These are phyloP conservation scores for Aspergillus sp. DNA, from an alignment of 2,329 filamentous ascomycete species.

Conservation along the genomic window DNA sequence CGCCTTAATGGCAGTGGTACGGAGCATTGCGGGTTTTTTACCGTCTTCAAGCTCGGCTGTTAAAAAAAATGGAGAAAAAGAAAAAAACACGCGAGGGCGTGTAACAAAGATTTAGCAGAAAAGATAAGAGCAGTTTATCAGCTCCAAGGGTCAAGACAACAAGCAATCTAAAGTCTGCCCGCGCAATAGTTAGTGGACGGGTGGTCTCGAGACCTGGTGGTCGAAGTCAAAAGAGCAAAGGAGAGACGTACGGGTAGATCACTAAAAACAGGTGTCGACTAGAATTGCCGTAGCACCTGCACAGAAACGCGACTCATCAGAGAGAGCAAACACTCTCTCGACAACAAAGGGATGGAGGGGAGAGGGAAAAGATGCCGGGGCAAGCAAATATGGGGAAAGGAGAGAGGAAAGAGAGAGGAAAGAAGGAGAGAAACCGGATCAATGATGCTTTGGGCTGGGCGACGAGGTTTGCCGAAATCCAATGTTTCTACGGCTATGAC, in stretches of 20 bases:
- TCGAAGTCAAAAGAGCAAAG: not conserved
- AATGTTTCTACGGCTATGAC: conserved; percentile 20
- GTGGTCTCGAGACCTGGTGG: too few relatives aligned
- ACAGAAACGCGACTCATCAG: conserved; percentile 34
- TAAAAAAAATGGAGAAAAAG: conserved; percentile 3
- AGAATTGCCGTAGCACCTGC: conserved; percentile 37
- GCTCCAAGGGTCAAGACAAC: too few relatives aligned
- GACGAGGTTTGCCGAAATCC: conserved; percentile 11
- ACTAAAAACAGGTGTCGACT: conserved; percentile 34
- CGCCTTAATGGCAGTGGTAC: conserved; percentile 36
- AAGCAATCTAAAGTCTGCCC: too few relatives aligned
- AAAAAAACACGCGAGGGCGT: conserved; percentile 2
- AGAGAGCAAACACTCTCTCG: conserved; percentile 30
- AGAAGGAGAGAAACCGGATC: conserved; percentile 1
- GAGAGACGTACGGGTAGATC: conserved; percentile 1
- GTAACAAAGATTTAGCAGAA: not conserved
- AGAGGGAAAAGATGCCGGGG: not conserved
- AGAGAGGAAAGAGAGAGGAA: conserved; percentile 5
- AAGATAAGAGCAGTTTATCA: too few relatives aligned
- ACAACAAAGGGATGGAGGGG: not conserved
- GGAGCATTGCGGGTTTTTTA: conserved; percentile 34
- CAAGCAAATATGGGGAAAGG: not conserved
- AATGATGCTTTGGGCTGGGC: not conserved
- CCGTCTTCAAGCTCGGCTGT: conserved; percentile 4
- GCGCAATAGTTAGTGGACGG: not conserved